Evolutionary conservation across 1,284 basidiomycete species (phyloP), one percentile per base, ranked within the genome.

Genomic region (Marasmius sp.): DNA sequence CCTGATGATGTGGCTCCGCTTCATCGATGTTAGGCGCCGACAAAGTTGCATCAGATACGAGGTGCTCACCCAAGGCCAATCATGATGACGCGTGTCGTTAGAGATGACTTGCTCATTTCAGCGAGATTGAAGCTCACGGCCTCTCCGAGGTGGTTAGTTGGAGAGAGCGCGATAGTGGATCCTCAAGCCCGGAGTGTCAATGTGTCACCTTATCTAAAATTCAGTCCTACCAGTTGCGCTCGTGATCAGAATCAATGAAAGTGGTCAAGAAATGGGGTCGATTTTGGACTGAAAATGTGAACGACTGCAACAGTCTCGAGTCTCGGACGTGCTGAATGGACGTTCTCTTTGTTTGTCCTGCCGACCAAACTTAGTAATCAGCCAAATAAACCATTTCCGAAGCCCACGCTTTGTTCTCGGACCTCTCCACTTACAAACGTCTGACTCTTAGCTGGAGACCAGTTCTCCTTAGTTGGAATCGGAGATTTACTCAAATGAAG

Each of bases 1-100:
- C 55, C 55, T 16, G 55, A 45, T 18, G 55, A 57, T 34, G 55
- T 57, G 16, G 55, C 55, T 3, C 55, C 55, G 18, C 55, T 57
- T 16, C 14, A 36, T 37, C 14, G 34, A 10, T 34, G 14, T n/a
- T 16, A 54, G 45, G 18, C 33, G 39, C 8, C 41, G 41, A 43
- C 41, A 34, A 27, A 16, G 1, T 1, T 39, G 55, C 2, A 47
- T 20, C 34, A 10, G 4, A 27, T 2, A 4, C 12, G 22, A 2
- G 6, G 5, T 6, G 22, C 55, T 33, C 45, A 57, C 55, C 55
- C 55, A n/a, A 57, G 12, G 41, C 55, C 55, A 34, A 57, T 57
- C 20, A 33, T 47, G 6, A 57, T 47, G 3, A 57, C 41, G 16
- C 41, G 37, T 27, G 41, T 47, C 22, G 55, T 36, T 8, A 45